phyloP scores from a whole-genome alignment of 495 filamentous ascomycete genomes.

The Penicillium desertorum region DNA sequence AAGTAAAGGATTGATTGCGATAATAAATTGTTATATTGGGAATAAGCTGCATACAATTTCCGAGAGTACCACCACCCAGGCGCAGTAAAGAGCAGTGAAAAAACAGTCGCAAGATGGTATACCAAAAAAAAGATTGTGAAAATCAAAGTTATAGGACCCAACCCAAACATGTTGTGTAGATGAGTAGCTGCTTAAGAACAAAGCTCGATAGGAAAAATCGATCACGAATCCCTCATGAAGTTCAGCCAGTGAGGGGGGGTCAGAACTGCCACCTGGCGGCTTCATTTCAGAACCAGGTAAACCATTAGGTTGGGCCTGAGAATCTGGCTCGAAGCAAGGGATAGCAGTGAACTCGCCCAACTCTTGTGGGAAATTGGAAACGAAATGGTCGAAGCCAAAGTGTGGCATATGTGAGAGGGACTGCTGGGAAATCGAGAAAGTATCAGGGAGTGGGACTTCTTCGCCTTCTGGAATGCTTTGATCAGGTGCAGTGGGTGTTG shows the following conservation, averaged over 20 bases:
- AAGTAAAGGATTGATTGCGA: neutral
- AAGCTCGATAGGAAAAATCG: constrained; percentile 5
- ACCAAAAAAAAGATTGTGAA: constrained; percentile 7
- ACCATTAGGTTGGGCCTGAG: constrained; percentile 24
- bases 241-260: constrained; percentile 42
- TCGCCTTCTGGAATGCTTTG: constrained; percentile 26
- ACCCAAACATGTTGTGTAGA: constrained; percentile 9
- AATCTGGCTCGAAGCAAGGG: constrained; percentile 47
- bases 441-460: constrained; percentile 29
- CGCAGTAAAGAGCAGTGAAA: neutral
- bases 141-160: neutral
- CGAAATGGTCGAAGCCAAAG: constrained; percentile 48
- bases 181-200: constrained; percentile 1
- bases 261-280: constrained; percentile 22
- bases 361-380: constrained; percentile 49
- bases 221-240: constrained; percentile 38
- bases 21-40: neutral
- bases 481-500: constrained; percentile 11
- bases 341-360: constrained; percentile 49
- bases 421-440: constrained; percentile 35
- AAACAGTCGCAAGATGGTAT: constrained; percentile 15
- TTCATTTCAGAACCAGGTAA: constrained; percentile 30
- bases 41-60: neutral
- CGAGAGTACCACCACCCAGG: neutral
- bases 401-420: constrained; percentile 38